Percentiles rank a stretch among this genome's conserved stretches.
These are phyloP conservation scores for Ensete ventricosum DNA, from an alignment of 176 grass and related monocot genomes.

Conservation along the genomic window DNA sequence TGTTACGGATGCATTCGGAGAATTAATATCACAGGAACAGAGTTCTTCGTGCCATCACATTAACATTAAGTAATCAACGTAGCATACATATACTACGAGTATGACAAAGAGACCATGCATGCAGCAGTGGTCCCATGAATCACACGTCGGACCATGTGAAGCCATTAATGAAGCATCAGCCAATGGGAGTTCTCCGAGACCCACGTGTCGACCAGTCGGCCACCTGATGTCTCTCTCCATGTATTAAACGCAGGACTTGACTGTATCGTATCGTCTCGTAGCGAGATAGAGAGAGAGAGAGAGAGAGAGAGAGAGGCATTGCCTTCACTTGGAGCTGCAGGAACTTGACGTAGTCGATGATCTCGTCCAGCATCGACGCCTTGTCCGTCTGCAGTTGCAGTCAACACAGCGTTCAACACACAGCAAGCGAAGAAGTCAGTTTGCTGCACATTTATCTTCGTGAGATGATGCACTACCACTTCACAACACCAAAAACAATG, in stretches of 20 bases:
- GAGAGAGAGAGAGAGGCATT: conserved; percentile 4
- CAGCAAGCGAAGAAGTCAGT: not conserved
- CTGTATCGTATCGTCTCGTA: not conserved
- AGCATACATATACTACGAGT: too few relatives aligned
- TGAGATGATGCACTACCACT: too few relatives aligned
- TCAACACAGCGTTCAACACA: not conserved
- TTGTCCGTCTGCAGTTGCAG: conserved; percentile 77
- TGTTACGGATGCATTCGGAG: not conserved
- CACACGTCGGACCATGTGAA: not conserved
- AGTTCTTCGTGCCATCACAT: too few relatives aligned
- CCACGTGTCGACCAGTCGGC: too few relatives aligned
- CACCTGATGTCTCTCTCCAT: too few relatives aligned
- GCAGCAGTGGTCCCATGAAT: not conserved
- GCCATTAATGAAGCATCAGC: conserved; percentile 2
- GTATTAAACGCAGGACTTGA: not conserved
- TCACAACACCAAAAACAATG: not conserved
- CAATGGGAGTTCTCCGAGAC: not conserved
- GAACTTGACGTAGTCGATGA: conserved; percentile 99
- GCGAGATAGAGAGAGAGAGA: not conserved
- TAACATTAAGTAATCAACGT: too few relatives aligned
- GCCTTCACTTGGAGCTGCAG: conserved; percentile 99
- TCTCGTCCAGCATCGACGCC: conserved; percentile 96
- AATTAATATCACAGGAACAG: too few relatives aligned
- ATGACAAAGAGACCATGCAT: too few relatives aligned
- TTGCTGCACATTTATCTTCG: too few relatives aligned